Conservation (phyloP, 495 filamentous ascomycete genomes). For the Margaritispora aquatica region DNA sequence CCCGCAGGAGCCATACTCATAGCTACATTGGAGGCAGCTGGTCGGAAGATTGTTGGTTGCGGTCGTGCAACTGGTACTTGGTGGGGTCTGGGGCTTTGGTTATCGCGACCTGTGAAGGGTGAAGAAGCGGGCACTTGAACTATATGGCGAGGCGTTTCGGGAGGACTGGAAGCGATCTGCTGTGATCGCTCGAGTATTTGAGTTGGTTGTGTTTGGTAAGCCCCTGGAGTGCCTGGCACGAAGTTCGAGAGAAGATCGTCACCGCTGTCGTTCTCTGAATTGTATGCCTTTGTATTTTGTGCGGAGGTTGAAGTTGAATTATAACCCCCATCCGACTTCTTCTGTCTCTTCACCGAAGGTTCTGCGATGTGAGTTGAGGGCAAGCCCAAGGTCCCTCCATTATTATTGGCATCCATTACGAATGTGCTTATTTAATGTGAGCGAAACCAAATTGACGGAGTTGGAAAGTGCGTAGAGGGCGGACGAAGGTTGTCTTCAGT, state of each 20-base stretch:
- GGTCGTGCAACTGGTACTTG: not conserved
- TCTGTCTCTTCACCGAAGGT: constrained; percentile 38
- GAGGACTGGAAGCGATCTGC: constrained; percentile 21
- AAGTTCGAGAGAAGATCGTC: constrained; percentile 48
- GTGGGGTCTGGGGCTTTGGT: not conserved
- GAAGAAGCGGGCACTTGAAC: constrained; percentile 86
- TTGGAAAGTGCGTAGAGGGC: not conserved
- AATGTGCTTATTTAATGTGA: too few relatives aligned
- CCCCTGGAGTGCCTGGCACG: constrained; percentile 20
- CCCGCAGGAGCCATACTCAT: constrained; percentile 67
- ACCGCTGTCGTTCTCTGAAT: constrained; percentile 40
- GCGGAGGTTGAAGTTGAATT: constrained; percentile 27
- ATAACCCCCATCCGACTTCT: constrained; percentile 25
- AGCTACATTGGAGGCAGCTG: constrained; percentile 10
- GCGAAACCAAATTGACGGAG: not conserved
- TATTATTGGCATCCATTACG: constrained; percentile 9
- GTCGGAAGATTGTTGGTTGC: not conserved
- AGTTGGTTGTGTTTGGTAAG: constrained; percentile 59
- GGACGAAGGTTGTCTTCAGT: not conserved
- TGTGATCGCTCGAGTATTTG: constrained; percentile 46
- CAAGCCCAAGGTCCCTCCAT: not conserved
- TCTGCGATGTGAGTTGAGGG: constrained; percentile 2
- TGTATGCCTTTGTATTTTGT: constrained; percentile 29
- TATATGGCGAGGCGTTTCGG: constrained; percentile 30
- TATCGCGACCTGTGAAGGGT: constrained; percentile 40